Conservation (phyloP, 1,139 yeast genomes). For the Zygoascus sp. region DNA sequence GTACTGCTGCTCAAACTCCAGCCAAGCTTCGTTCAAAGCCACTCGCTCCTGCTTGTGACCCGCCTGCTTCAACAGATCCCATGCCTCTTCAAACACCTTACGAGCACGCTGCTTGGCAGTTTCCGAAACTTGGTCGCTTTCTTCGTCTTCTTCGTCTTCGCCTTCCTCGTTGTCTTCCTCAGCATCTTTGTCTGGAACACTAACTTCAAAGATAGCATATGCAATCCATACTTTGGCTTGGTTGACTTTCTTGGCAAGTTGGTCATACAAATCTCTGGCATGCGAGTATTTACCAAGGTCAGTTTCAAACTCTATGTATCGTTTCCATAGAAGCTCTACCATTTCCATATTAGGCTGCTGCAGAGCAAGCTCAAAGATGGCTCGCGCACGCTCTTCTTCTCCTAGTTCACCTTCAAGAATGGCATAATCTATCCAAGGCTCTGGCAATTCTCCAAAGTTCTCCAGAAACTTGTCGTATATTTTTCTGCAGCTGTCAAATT, state of each 20-base stretch:
- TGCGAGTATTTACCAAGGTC: conserved; percentile 54
- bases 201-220: conserved; percentile 66
- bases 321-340: conserved; percentile 43
- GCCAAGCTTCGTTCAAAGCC: conserved; percentile 58
- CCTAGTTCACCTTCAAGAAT: conserved; percentile 63
- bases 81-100: conserved; percentile 52
- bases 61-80: conserved; percentile 41
- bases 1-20: conserved; percentile 58
- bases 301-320: conserved; percentile 55
- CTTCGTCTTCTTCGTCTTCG: conserved; percentile 36
- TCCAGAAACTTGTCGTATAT: conserved; percentile 68
- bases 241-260: conserved; percentile 36
- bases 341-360: conserved; percentile 34
- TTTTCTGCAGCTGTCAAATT: conserved; percentile 63
- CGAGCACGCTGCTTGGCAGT: conserved; percentile 53
- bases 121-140: conserved; percentile 48
- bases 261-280: conserved; percentile 53
- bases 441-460: conserved; percentile 41
- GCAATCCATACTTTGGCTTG: conserved; percentile 57
- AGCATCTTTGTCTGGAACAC: conserved; percentile 45
- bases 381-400: conserved; percentile 65
- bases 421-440: conserved; percentile 57
- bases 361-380: conserved; percentile 54
- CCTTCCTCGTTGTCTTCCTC: conserved; percentile 45
- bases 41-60: conserved; percentile 46